Conservation (phyloP, 257 asterid genomes). For the Rhazya stricta region DNA sequence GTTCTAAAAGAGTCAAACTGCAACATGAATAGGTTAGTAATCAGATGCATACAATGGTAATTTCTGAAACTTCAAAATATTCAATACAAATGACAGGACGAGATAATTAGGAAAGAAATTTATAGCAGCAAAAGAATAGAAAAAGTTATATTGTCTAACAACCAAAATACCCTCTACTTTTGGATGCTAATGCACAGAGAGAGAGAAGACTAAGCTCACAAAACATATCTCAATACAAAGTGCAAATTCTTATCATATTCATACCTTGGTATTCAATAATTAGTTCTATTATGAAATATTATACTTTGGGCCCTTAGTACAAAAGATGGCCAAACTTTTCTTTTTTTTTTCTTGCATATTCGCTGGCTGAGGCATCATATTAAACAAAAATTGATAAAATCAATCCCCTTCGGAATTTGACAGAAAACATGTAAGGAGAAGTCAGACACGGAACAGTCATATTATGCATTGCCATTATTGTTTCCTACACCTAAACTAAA, state of each 20-base stretch:
- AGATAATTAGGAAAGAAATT: not conserved
- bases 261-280: not conserved
- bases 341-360: not conserved
- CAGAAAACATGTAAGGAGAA: not conserved
- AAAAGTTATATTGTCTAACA: not conserved
- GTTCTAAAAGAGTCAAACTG: not conserved
- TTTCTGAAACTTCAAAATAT: not conserved
- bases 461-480: not conserved
- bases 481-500: not conserved
- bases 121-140: not conserved
- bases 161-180: not conserved
- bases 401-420: not conserved
- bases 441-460: not conserved
- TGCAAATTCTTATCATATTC: not conserved
- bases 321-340: not conserved
- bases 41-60: not conserved
- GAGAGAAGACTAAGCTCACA: not conserved
- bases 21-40: constrained; percentile 1
- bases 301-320: not conserved
- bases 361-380: not conserved
- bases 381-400: not conserved
- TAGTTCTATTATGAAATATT: not conserved
- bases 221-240: no score
- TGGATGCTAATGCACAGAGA: not conserved
- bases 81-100: not conserved